A percentile compares a stretch with the other conserved stretches of the same genome.
phyloP scores from a whole-genome alignment of 306 rosid species.

The Quillaja saponaria region DNA sequence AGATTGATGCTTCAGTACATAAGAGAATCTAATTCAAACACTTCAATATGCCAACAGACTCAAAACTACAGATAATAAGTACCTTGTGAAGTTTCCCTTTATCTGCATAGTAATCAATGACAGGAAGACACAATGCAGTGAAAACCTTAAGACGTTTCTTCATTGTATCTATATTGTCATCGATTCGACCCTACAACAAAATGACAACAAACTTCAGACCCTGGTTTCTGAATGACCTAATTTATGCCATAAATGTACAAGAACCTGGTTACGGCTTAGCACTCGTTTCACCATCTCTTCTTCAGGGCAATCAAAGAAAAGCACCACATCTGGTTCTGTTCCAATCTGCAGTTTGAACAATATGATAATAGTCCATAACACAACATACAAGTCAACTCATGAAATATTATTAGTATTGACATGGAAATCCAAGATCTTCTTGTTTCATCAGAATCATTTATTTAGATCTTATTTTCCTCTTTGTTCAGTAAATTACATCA shows the following conservation, averaged over 20 bases:
- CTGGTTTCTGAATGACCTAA: constrained; percentile 1
- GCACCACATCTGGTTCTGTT: constrained; percentile 75
- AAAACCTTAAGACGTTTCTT: constrained; percentile 84
- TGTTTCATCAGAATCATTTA: too few species aligned
- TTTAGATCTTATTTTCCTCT: too few species aligned
- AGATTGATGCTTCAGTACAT: too few species aligned
- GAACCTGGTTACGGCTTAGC: constrained; percentile 89
- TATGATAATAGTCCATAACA: background rate
- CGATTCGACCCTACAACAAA: constrained; percentile 82
- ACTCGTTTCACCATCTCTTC: constrained; percentile 94
- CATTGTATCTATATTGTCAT: constrained; percentile 87
- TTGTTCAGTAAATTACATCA: too few species aligned
- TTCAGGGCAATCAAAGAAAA: constrained; percentile 95
- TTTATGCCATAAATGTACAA: constrained; percentile 15
- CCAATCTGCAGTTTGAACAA: constrained; percentile 53
- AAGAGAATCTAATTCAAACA: background rate
- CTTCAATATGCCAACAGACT: constrained; percentile 18
- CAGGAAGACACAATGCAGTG: constrained; percentile 72
- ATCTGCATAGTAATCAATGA: constrained; percentile 64
- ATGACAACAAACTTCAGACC: constrained; percentile 28
- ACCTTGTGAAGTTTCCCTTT: constrained; percentile 86
- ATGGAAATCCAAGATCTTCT: too few species aligned
- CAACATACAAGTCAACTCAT: background rate
- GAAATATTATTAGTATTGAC: background rate
- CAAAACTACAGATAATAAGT: constrained; percentile 27